These are phyloP conservation scores for Senna siamea DNA, from an alignment of 306 rosid species.

Conservation along the genomic window DNA sequence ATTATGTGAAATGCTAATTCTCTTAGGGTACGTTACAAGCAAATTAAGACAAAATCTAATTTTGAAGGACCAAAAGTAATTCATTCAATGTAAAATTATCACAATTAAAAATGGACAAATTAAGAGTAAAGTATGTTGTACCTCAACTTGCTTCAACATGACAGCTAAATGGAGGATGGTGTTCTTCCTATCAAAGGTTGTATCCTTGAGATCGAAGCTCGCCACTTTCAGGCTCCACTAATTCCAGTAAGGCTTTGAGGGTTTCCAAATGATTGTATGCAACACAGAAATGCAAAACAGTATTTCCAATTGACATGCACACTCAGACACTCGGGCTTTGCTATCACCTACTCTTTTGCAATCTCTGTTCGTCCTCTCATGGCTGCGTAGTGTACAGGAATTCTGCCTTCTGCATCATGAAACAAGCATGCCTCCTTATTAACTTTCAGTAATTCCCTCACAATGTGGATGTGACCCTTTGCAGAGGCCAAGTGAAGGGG, in stretches of 20 bases:
- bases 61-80: no score
- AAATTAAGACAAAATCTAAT: no score
- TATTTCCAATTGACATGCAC: background rate
- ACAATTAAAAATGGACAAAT: no score
- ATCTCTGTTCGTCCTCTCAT: no score
- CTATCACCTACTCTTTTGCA: background rate
- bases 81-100: no score
- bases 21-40: no score
- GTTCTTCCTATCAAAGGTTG: background rate
- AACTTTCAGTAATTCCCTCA: background rate
- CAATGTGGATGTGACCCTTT: background rate
- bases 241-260: constrained; percentile 15
- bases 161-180: background rate
- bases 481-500: constrained; percentile 15
- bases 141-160: no score
- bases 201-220: background rate
- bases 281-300: constrained; percentile 29
- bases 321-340: background rate
- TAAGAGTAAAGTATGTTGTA: no score
- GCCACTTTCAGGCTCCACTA: background rate
- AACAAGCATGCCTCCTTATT: background rate
- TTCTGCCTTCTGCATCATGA: background rate
- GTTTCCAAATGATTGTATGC: constrained; percentile 30
- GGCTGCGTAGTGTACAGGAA: background rate
- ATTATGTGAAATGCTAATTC: no score